A percentile compares a stretch with the other conserved stretches of the same genome.
Conservation (phyloP, 2,329 filamentous ascomycete genomes). For the Gliomastix tumulicola region DNA sequence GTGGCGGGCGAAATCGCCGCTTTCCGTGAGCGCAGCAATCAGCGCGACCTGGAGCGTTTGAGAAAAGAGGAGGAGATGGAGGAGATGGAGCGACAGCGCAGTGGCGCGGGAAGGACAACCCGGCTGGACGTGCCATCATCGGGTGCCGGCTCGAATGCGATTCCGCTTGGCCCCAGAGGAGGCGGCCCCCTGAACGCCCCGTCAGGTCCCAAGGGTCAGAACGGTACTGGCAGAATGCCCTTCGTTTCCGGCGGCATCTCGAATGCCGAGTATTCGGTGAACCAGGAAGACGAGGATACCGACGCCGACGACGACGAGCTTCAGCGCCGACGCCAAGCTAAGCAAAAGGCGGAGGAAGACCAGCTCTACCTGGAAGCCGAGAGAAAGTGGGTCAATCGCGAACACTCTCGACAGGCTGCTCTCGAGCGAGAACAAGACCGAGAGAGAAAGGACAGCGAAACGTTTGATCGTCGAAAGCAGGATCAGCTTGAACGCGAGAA, state of each 20-base stretch:
- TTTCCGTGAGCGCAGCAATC: constrained; percentile 86
- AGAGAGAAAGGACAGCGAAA: constrained; percentile 67
- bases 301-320: constrained; percentile 84
- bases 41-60: constrained; percentile 80
- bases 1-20: constrained; percentile 91
- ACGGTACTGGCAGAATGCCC: constrained; percentile 45
- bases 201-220: constrained; percentile 57
- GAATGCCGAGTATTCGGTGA: constrained; percentile 49
- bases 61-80: constrained; percentile 90
- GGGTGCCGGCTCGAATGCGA: constrained; percentile 55
- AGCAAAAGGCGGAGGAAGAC: constrained; percentile 68
- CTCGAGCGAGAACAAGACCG: constrained; percentile 78
- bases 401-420: constrained; percentile 75
- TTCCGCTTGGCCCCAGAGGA: constrained; percentile 25
- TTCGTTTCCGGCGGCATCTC: constrained; percentile 77
- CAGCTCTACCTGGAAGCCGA: constrained; percentile 80
- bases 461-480: constrained; percentile 58
- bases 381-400: constrained; percentile 83
- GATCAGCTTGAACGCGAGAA: constrained; percentile 56
- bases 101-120: constrained; percentile 52
- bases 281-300: constrained; percentile 76
- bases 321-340: constrained; percentile 62
- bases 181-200: constrained; percentile 64
- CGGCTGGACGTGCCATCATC: constrained; percentile 67
- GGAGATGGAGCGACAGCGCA: constrained; percentile 71